Conservation (phyloP, 805 yeast species). For the Zygotorulaspora chibaensis region DNA sequence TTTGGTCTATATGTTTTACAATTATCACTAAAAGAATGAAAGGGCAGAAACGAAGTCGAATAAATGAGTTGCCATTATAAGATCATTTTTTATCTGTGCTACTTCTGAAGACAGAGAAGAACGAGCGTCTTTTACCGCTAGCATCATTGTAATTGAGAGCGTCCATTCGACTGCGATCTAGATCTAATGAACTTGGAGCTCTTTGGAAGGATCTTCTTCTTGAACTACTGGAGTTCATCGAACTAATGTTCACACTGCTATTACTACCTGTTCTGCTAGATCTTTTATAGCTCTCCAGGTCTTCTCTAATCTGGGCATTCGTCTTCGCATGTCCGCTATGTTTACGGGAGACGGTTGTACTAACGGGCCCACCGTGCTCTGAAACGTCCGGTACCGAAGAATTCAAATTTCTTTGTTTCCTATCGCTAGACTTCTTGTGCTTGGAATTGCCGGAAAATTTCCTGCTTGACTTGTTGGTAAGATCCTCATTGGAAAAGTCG, state of each 20-base stretch:
- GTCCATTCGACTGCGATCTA: conserved; percentile 29
- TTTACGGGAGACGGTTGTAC: conserved; percentile 7
- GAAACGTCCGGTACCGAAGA: conserved; percentile 1
- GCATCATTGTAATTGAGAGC: conserved; percentile 15
- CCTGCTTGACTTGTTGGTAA: not conserved
- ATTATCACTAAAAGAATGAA: too few relatives aligned
- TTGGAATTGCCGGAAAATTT: conserved; percentile 1
- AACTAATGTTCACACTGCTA: conserved; percentile 14
- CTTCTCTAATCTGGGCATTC: conserved; percentile 8
- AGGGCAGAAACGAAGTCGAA: too few relatives aligned
- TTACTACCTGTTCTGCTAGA: conserved; percentile 17
- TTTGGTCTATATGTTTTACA: not conserved
- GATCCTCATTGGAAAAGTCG: conserved; percentile 7
- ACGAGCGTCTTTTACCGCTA: conserved; percentile 24
- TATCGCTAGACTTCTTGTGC: conserved; percentile 1
- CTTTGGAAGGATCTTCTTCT: conserved; percentile 24
- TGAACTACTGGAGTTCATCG: conserved; percentile 9
- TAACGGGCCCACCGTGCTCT: conserved; percentile 3
- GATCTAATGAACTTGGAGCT: conserved; percentile 31
- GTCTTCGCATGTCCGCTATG: conserved; percentile 8
- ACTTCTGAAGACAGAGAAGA: conserved; percentile 30
- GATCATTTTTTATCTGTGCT: conserved; percentile 18
- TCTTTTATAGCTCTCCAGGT: conserved; percentile 16
- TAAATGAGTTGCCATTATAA: not conserved
- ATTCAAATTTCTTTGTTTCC: conserved; percentile 1